These are phyloP conservation scores for Sugiyamaella lignohabitans DNA, from an alignment of 805 yeast genomes.

Conservation along the genomic window DNA sequence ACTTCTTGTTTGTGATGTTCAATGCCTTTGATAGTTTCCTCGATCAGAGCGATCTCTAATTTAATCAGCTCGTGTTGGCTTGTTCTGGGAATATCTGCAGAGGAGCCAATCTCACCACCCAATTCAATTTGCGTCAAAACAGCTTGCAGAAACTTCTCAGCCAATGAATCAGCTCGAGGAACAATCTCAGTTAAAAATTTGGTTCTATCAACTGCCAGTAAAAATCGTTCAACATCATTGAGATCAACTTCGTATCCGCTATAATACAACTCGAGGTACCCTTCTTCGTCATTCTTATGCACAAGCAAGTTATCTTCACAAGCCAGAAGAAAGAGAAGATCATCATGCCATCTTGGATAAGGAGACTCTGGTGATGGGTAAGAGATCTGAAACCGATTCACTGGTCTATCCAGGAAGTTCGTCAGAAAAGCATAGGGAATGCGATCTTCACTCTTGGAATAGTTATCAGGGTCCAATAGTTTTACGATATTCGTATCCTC, in stretches of 20 bases:
- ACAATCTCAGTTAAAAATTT: too few relatives aligned
- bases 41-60: too few relatives aligned
- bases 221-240: conserved; percentile 9
- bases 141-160: too few relatives aligned
- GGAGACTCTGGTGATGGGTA: neutral
- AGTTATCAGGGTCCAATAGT: conserved; percentile 19
- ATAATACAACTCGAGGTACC: conserved; percentile 19
- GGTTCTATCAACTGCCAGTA: too few relatives aligned
- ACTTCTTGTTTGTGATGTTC: too few relatives aligned
- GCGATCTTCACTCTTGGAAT: conserved; percentile 11
- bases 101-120: too few relatives aligned
- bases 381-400: conserved; percentile 11
- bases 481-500: conserved; percentile 14
- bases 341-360: conserved; percentile 22
- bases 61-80: too few relatives aligned
- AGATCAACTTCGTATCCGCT: conserved; percentile 21
- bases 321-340: conserved; percentile 23
- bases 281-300: conserved; percentile 15
- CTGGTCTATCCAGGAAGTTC: conserved; percentile 21
- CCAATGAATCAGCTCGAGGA: too few relatives aligned
- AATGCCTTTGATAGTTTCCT: too few relatives aligned
- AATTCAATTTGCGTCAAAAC: too few relatives aligned
- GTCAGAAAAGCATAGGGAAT: conserved; percentile 21
- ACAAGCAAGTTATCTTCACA: conserved; percentile 21
- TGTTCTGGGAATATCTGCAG: too few relatives aligned